Conservation (phyloP, 768 basidiomycete species). For the Pulveroboletus sp. region DNA sequence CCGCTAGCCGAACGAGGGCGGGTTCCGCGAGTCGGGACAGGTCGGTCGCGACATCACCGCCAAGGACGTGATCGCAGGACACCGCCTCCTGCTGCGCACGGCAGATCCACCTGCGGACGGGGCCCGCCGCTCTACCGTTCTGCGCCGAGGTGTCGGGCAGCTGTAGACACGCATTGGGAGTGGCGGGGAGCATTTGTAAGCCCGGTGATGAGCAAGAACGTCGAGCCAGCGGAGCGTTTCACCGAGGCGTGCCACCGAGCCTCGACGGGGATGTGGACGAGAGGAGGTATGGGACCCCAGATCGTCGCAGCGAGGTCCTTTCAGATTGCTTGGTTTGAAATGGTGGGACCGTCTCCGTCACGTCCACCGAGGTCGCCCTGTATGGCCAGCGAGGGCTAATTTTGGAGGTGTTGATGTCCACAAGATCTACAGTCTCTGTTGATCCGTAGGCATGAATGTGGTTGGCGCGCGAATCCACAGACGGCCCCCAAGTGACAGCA, state of each 20-base stretch:
- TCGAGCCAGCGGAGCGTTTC: conserved; percentile 38
- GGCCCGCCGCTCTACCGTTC: conserved; percentile 1
- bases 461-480: conserved; percentile 9
- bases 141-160: conserved; percentile 25
- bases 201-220: background rate
- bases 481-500: conserved; percentile 15
- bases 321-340: conserved; percentile 15
- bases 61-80: conserved; percentile 47
- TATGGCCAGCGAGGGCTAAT: conserved; percentile 20
- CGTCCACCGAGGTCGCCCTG: conserved; percentile 18
- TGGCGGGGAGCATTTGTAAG: conserved; percentile 22
- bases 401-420: conserved; percentile 15
- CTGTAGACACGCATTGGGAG: conserved; percentile 36
- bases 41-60: conserved; percentile 34
- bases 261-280: conserved; percentile 17
- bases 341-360: conserved; percentile 9
- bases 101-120: conserved; percentile 6
- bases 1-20: background rate
- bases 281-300: conserved; percentile 10
- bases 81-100: conserved; percentile 10
- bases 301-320: conserved; percentile 15
- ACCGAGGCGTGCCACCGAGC: conserved; percentile 29
- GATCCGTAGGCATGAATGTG: conserved; percentile 22
- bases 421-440: conserved; percentile 27
- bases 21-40: conserved; percentile 26